Evolutionary conservation across 352 stramenopile species (phyloP), one percentile per base, ranked within the genome.

Genomic region (Thraustotheca clavata): DNA sequence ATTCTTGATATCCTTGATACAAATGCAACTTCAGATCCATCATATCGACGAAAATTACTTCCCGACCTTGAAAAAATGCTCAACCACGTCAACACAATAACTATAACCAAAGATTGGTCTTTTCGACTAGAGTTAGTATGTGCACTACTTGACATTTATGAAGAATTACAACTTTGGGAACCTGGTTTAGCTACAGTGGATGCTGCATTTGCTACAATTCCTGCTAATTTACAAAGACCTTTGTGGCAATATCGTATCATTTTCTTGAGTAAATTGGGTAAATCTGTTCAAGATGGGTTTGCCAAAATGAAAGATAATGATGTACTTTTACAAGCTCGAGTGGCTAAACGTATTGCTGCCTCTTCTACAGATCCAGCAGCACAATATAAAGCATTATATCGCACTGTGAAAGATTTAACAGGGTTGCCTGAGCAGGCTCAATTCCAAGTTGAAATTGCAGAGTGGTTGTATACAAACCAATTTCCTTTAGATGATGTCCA

Each of bases 381-480:
- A 5, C 81, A 91, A 49, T 71, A 91, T 0, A 84, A 85, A 48
- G 69, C 74, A 4, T 55, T 91, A 0, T 71, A 73, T 1, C 73
- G 69, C 4, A 86, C 87, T 1, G 74, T 89, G 31, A 71, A 79
- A 14, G 73, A 80, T 35, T 66, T 96, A 3, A 73, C 80, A 5
- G 80, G 72, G 12, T 74, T 71, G 27, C 40, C 71, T 16, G 86
- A 95, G 66, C 55, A 72, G 11, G 60, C 57, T 35, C 43, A 67
- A 32, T 60, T 67, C 32, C 60, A 55, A 32, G 27, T 67, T 3
- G 60, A 67, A 27, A 60, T 67, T 48, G 60, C 43, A 47, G 87
- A 96, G 63, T 96, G 86, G 86, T 60, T 95, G 24, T 79, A 82
- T 55, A 82, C 83, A 0, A 87, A 88, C 36, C 75, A 80, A 3